Conservation (phyloP, 306 rosid species). For the Luffa acutangula region DNA sequence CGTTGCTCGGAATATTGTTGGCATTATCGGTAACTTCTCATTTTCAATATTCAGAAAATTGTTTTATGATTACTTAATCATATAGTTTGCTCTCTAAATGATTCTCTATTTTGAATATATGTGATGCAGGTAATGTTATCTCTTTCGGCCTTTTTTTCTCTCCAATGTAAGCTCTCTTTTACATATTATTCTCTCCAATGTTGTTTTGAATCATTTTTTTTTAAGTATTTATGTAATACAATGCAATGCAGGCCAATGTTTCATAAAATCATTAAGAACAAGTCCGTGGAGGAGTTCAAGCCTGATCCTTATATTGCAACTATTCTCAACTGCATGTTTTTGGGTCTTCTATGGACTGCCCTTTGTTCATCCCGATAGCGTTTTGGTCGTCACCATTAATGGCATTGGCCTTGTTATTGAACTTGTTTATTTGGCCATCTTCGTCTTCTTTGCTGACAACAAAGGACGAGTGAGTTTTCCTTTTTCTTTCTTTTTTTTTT, state of each 20-base stretch:
- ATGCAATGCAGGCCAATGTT: not conserved
- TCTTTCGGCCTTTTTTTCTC: slow-evolving; percentile 55
- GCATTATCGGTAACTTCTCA: not conserved
- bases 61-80: too few species aligned
- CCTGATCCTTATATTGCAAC: slow-evolving; percentile 71
- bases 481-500: too few species aligned
- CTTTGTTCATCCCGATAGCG: slow-evolving; percentile 31
- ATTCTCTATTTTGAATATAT: too few species aligned
- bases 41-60: too few species aligned
- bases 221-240: too few species aligned
- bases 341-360: slow-evolving; percentile 67
- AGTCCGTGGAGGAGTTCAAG: slow-evolving; percentile 51
- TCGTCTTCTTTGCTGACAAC: too few species aligned
- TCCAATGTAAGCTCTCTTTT: slow-evolving; percentile 48
- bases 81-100: too few species aligned
- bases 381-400: slow-evolving; percentile 60
- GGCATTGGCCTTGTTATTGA: slow-evolving; percentile 14
- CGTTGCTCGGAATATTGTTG: not conserved
- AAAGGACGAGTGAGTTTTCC: too few species aligned
- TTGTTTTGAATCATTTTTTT: too few species aligned
- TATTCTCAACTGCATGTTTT: slow-evolving; percentile 47
- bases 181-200: not conserved
- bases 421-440: slow-evolving; percentile 22
- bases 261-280: slow-evolving; percentile 29
- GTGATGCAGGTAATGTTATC: slow-evolving; percentile 56